Percentiles rank a stretch among this genome's conserved stretches.
phyloP scores from a whole-genome alignment of 352 stramenopile genomes.

The Phytophthora megakarya region DNA sequence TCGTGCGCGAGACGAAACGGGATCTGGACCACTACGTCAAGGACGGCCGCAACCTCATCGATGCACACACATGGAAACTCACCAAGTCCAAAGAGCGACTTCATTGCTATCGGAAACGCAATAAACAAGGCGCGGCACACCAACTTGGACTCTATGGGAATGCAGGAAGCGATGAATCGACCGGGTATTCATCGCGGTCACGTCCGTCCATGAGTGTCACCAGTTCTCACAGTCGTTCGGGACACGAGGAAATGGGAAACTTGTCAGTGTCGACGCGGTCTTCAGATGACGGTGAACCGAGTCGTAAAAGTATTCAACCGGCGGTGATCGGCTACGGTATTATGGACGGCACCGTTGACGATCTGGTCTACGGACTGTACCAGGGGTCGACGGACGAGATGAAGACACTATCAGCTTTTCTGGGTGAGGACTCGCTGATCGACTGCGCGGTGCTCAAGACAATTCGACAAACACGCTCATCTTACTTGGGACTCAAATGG shows the following conservation, averaged over 20 bases:
- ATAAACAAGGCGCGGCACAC: constrained; percentile 25
- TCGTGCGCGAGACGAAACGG: constrained; percentile 65
- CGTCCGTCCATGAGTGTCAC: constrained; percentile 34
- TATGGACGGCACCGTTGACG: constrained; percentile 52
- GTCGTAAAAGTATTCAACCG: constrained; percentile 53
- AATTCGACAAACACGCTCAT: constrained; percentile 53
- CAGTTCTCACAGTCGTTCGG: constrained; percentile 37
- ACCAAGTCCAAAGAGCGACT: constrained; percentile 70
- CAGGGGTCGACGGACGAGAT: constrained; percentile 61
- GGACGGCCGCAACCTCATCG: constrained; percentile 59
- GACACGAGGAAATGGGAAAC: constrained; percentile 18
- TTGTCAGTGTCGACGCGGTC: constrained; percentile 35
- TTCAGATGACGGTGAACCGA: constrained; percentile 40
- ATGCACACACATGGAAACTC: constrained; percentile 69
- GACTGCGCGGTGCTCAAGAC: constrained; percentile 69
- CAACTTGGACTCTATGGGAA: constrained; percentile 51
- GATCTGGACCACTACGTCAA: constrained; percentile 63
- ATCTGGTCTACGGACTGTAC: constrained; percentile 57
- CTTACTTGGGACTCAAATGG: constrained; percentile 78
- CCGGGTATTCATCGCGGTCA: constrained; percentile 29
- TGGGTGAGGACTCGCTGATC: constrained; percentile 60
- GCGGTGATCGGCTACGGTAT: constrained; percentile 54
- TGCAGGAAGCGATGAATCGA: constrained; percentile 26
- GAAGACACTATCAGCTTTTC: constrained; percentile 59
- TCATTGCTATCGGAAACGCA: constrained; percentile 60